These are phyloP conservation scores for Staphylotrichum tortipilum DNA, from an alignment of 495 filamentous ascomycete species.

Conservation along the genomic window DNA sequence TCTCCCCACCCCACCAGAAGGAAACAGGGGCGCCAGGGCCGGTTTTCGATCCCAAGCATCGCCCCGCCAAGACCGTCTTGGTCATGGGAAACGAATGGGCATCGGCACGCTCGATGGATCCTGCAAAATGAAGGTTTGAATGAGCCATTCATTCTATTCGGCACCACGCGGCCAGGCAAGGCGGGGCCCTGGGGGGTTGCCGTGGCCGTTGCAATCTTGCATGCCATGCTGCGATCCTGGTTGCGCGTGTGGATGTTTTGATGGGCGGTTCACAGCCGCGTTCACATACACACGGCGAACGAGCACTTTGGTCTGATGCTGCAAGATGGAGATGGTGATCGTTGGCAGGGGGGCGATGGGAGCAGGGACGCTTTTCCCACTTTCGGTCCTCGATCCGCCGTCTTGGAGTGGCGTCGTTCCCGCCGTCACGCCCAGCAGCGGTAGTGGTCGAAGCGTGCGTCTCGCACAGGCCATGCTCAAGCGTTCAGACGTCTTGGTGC, in stretches of 20 bases:
- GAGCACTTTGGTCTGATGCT: neutral
- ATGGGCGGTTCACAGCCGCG: neutral
- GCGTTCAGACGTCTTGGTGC: too few relatives aligned
- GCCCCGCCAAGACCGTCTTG: slow-evolving; percentile 6
- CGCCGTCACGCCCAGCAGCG: too few relatives aligned
- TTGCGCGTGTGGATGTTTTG: neutral
- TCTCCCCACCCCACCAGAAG: slow-evolving; percentile 7
- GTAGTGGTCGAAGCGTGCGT: too few relatives aligned
- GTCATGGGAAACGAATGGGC: neutral
- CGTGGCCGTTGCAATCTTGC: neutral
- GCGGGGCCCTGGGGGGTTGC: neutral
- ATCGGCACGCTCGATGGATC: slow-evolving; percentile 3
- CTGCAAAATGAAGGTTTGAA: slow-evolving; percentile 3
- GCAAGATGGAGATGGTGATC: too few relatives aligned
- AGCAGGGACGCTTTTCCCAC: neutral
- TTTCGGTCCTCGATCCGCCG: neutral
- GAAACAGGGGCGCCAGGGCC: neutral
- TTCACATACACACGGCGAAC: neutral
- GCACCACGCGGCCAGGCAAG: slow-evolving; percentile 6
- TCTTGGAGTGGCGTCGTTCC: too few relatives aligned
- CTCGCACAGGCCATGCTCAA: neutral
- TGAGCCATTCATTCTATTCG: too few relatives aligned
- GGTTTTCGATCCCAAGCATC: slow-evolving; percentile 4
- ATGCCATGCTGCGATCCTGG: too few relatives aligned
- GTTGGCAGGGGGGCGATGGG: neutral